A percentile compares a stretch with the other conserved stretches of the same genome.
Evolutionary conservation across 331 rosid species (phyloP).

Genomic region (Malus hybrid): DNA sequence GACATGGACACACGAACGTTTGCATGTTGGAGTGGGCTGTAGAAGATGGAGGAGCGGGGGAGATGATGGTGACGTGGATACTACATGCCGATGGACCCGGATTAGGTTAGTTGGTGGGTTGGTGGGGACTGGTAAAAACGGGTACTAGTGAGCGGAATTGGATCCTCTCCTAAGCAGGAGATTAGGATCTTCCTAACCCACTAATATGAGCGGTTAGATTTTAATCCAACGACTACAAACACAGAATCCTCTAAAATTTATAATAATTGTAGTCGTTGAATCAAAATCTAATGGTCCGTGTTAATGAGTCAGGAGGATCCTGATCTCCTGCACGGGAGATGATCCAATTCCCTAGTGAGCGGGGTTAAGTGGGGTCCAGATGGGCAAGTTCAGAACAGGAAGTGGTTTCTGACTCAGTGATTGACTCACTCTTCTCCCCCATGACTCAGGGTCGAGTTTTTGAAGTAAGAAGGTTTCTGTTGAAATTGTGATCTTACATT

Average conservation of each 20-base stretch:
- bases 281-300: no score
- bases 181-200: no score
- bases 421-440: background rate
- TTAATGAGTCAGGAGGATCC: no score
- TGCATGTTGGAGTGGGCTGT: background rate
- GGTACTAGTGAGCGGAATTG: background rate
- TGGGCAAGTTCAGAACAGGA: background rate
- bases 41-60: background rate
- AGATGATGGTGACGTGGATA: constrained; percentile 22
- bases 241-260: no score
- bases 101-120: background rate
- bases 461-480: no score
- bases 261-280: no score
- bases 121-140: constrained; percentile 4
- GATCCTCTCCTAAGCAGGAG: no score
- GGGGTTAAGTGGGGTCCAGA: background rate
- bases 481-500: no score
- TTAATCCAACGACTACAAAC: no score
- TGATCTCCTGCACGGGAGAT: no score
- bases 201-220: no score
- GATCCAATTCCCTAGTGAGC: background rate
- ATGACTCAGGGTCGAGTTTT: background rate
- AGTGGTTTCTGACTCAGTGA: background rate
- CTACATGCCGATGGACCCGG: background rate
- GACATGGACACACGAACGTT: background rate